Evolutionary conservation across 2,329 filamentous ascomycete species (phyloP).

Genomic region (Dryadomyces quercus-mongolicae): DNA sequence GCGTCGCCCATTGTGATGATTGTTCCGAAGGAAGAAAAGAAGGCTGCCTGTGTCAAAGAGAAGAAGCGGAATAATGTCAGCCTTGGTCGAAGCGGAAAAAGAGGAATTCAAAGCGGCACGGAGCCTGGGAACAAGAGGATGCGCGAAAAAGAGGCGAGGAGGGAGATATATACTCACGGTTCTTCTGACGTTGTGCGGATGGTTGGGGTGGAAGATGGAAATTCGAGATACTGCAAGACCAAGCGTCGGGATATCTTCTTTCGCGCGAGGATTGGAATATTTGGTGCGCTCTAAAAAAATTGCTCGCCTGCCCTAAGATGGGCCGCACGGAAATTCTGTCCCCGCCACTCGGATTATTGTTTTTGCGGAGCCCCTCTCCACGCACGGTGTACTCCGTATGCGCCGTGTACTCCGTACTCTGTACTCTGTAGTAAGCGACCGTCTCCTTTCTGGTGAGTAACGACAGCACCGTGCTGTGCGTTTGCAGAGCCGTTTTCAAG

Average conservation of each 20-base stretch:
- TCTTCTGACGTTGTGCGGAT: constrained; percentile 11
- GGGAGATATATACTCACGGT: constrained; percentile 10
- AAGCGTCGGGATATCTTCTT: constrained; percentile 9
- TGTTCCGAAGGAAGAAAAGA: constrained; percentile 1
- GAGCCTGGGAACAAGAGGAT: not conserved
- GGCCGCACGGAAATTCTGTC: constrained; percentile 6
- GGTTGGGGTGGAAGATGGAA: constrained; percentile 9
- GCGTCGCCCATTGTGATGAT: constrained; percentile 66
- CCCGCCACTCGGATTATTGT: constrained; percentile 7
- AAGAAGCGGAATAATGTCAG: not conserved
- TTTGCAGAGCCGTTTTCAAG: no score
- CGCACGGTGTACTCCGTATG: not conserved
- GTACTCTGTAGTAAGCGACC: no score
- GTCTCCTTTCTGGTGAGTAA: no score
- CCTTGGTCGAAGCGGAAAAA: not conserved
- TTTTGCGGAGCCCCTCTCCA: constrained; percentile 2
- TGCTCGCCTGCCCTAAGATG: constrained; percentile 12
- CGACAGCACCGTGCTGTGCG: no score
- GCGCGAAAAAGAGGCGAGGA: not conserved
- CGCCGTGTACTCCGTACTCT: not conserved
- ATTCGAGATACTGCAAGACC: constrained; percentile 5
- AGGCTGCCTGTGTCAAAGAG: not conserved
- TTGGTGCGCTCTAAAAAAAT: constrained; percentile 14
- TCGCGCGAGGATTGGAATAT: constrained; percentile 5
- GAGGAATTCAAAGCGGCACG: not conserved